Base-by-base conservation (phyloP, 2,329 filamentous ascomycete genomes). In the Simplicillium sp. region DNA sequence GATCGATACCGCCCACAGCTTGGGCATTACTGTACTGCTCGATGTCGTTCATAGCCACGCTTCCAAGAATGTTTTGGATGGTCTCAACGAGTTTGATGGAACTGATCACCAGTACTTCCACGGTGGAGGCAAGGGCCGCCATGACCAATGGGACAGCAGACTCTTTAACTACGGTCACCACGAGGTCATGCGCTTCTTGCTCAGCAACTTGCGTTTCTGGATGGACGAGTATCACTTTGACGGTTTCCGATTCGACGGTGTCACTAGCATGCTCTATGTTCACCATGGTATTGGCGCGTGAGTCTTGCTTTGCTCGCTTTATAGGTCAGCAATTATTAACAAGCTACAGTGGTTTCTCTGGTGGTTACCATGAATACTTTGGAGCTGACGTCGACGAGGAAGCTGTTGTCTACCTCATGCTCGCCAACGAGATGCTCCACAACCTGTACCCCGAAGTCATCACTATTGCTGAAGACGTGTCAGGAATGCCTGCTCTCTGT, bases 181-280 rank as follows among this genome's bases (percentile, higher is more conserved):
- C 54, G 92, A 98, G 59, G 92, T 98, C 16, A 62, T 97, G 58
- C 79, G 92, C n/a, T 98, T 98, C 65, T 69, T 98, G 36, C 71
- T 98, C 18, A 96, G 89, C 61, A 98, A 98, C 59, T 66, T 98
- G 43, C 78, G 90, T 17, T 98, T 95, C 68, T 98, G 92, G 89
- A 97, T 98, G 89, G 90, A 97, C 42, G 89, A 96, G 64, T 98
- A 96, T 56, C 70, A 80, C 33, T 97, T 98, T 57, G 92, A 98
- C 57, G 92, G 92, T 17, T 98, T 97, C 74, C 80, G 92, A 34
- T 98, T 98, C 54, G 92, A 98, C 52, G 92, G 92, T 49, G 92
- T 98, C 39, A 98, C 92, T 2, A 96, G 89, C 66, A 98, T 98
- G 88, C 81, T 98, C 43, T 98, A 98, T 62, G 68, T 71, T 13